Evolutionary conservation across 176 grass and related monocot species (phyloP), one percentile per base, ranked within the genome.

Genomic region (Carex parvula): DNA sequence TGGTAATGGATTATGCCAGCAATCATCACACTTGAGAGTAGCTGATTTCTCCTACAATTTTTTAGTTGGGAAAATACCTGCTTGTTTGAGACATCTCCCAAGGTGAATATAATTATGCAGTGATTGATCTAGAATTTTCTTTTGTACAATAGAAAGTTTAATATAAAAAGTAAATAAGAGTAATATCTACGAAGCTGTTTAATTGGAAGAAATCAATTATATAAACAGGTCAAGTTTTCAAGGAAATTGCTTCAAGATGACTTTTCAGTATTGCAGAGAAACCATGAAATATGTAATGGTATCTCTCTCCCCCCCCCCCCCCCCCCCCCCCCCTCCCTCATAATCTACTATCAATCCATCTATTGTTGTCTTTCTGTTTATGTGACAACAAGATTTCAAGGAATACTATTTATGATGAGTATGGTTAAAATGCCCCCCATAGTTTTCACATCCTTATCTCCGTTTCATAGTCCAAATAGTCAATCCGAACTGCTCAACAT

Each of bases 11-110:
- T 78, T 99, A 77, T 99, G 93, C 85, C 88, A 76, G 26, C 81
- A 69, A 21, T 91, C 87, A 71, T 74, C 84, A 61, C 89, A 83
- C 73, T 87, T 99, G 84, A 88, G 67, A 82, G 80, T 90, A 79
- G 93, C 81, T 60, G 96, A 99, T 90, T 99, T 99, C 85, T 99
- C 96, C 3, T 99, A 89, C 89, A 95, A 99, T 61, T 99, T 99
- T 74, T 92, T 99, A 58, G 83, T 76, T 44, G 96, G 96, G 81
- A 95, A 95, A 90, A 93, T 99, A 29, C 96, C 96, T 68, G 62
- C 89, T 44, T 99, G 96, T 65, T 92, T 99, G 81, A 95, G 93
- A 86, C 88, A 99, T 92, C 89, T 99, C 80, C 91, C 93, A 89
- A 95, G 96, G 96, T 99, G 89, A 50, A 81, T 58, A 64, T 66